Conservation (phyloP, 23 red algal genomes). For the Gracilariopsis chorda region DNA sequence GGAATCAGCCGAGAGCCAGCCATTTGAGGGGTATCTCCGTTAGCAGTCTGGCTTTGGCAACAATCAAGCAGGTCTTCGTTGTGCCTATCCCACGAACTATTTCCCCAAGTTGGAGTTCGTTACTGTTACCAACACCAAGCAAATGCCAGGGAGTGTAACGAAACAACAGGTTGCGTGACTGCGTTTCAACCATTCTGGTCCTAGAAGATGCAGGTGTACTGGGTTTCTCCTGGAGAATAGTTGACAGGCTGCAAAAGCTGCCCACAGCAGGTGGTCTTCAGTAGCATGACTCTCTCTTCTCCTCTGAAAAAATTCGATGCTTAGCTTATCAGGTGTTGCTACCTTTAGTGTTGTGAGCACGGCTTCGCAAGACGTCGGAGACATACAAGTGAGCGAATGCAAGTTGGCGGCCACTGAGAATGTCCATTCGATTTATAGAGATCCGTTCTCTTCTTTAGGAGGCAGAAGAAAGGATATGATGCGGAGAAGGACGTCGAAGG, state of each 20-base stretch:
- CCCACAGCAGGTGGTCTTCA: neutral
- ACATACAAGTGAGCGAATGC: neutral
- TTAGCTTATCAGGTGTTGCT: neutral
- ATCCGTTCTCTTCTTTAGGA: neutral
- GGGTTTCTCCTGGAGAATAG: neutral
- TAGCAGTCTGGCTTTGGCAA: neutral
- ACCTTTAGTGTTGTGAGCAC: neutral
- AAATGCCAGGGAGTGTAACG: constrained; percentile 1
- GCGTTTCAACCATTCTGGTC: neutral
- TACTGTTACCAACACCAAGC: neutral
- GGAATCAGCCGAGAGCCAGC: neutral
- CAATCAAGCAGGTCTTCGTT: neutral
- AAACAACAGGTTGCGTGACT: neutral
- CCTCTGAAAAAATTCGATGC: neutral
- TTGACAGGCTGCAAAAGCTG: neutral
- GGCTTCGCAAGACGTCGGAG: neutral
- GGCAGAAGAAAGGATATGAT: neutral
- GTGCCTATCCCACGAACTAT: neutral
- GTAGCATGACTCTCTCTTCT: neutral
- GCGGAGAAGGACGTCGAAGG: neutral
- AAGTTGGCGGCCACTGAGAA: neutral
- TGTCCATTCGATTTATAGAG: neutral
- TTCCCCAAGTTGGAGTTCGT: neutral
- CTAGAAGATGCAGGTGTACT: neutral
- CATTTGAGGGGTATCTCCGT: neutral